A percentile compares a stretch with the other conserved stretches of the same genome.
These are phyloP conservation scores for Xylaria sp. DNA, from an alignment of 2,329 filamentous ascomycete genomes.

Conservation along the genomic window DNA sequence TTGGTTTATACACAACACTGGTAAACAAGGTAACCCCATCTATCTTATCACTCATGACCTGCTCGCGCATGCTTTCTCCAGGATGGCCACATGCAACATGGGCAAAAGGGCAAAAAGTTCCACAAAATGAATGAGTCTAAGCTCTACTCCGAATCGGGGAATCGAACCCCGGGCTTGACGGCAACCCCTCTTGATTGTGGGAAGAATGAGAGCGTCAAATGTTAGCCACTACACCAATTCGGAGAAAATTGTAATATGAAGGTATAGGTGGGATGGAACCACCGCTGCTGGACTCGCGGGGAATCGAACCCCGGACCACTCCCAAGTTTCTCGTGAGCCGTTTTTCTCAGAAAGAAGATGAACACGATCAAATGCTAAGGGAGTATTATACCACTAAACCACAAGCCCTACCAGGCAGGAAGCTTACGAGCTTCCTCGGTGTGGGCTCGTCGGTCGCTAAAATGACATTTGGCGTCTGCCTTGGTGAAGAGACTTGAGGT, in stretches of 20 bases:
- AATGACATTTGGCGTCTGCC: conserved; percentile 11
- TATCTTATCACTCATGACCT: conserved; percentile 11
- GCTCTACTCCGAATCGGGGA: conserved; percentile 48
- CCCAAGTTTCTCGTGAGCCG: conserved; percentile 27
- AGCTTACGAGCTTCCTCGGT: conserved; percentile 25
- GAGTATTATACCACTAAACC: conserved; percentile 40
- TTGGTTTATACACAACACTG: neutral
- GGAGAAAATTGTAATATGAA: conserved; percentile 37
- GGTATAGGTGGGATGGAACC: conserved; percentile 34
- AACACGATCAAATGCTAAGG: conserved; percentile 28
- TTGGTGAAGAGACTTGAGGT: neutral
- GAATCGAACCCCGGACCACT: conserved; percentile 44
- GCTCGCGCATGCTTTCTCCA: conserved; percentile 1
- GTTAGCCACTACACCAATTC: conserved; percentile 53
- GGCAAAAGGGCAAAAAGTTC: neutral
- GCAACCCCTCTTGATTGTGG: conserved; percentile 8
- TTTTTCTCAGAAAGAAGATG: neutral
- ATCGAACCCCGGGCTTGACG: conserved; percentile 50
- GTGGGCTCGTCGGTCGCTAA: conserved; percentile 15
- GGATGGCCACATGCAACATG: neutral
- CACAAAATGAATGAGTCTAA: neutral
- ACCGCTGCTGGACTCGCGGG: conserved; percentile 40
- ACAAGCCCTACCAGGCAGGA: conserved; percentile 30
- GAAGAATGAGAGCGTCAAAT: conserved; percentile 50
- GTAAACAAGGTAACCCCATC: conserved; percentile 14